A percentile compares a stretch with the other conserved stretches of the same genome.
Evolutionary conservation across 2,329 filamentous ascomycete species (phyloP).

Genomic region (Decorospora gaudefroyi): DNA sequence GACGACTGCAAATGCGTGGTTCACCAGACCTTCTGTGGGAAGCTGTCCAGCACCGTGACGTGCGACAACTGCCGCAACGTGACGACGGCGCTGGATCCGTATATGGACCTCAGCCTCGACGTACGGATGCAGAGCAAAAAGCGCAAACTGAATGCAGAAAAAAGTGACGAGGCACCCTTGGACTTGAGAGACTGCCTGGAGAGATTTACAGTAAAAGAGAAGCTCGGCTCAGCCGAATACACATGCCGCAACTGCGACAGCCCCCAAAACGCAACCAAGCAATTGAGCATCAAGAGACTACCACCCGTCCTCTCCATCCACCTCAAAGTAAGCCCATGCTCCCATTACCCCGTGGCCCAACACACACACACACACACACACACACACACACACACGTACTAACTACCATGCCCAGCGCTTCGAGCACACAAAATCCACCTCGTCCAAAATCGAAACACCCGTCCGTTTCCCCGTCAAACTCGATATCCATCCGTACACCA

Average conservation of each 20-base stretch:
- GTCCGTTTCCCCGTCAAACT: constrained; percentile 85
- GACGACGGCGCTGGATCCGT: constrained; percentile 82
- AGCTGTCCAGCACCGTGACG: constrained; percentile 85
- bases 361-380: constrained; percentile 22
- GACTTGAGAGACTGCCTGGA: constrained; percentile 69
- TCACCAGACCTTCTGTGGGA: constrained; percentile 92
- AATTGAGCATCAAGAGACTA: constrained; percentile 79
- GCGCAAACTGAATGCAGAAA: constrained; percentile 54
- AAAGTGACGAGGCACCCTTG: constrained; percentile 42
- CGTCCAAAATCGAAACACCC: constrained; percentile 84
- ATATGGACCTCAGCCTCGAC: constrained; percentile 87
- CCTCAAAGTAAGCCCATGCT: constrained; percentile 69
- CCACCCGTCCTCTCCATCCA: constrained; percentile 92
- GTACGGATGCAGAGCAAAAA: constrained; percentile 77
- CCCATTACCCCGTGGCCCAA: not conserved
- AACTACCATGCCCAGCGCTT: constrained; percentile 58
- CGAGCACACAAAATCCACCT: constrained; percentile 74
- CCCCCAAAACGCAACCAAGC: constrained; percentile 76
- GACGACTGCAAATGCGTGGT: constrained; percentile 80
- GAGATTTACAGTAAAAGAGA: constrained; percentile 84
- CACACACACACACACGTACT: not conserved
- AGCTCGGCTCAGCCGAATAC: constrained; percentile 74
- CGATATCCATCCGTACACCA: constrained; percentile 90
- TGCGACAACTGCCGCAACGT: constrained; percentile 85
- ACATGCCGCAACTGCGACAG: constrained; percentile 80